A percentile compares a stretch with the other conserved stretches of the same genome.
Conservation (phyloP, 1,139 yeast genomes). For the Candida sanyaensis region DNA sequence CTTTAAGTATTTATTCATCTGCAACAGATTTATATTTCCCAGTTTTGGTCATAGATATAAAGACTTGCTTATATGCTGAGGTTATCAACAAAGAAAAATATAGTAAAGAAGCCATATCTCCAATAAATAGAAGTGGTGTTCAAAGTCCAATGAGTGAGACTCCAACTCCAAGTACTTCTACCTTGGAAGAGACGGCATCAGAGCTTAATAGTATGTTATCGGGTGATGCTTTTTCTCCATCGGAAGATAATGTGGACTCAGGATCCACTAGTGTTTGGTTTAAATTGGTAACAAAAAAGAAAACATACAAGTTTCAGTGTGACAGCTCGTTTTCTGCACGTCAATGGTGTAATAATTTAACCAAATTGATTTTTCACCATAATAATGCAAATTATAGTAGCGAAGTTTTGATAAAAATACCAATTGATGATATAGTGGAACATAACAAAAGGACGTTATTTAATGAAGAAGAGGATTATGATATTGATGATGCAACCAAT, state of each 20-base stretch:
- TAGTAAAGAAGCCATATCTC: conserved; percentile 13
- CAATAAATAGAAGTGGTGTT: conserved; percentile 12
- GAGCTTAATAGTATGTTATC: conserved; percentile 24
- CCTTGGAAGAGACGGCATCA: conserved; percentile 15
- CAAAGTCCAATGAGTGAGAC: conserved; percentile 11
- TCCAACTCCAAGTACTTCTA: conserved; percentile 15
- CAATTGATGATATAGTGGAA: conserved; percentile 67
- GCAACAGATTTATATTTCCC: conserved; percentile 88
- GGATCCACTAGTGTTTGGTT: conserved; percentile 49
- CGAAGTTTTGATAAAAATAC: conserved; percentile 77
- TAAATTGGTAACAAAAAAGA: conserved; percentile 54
- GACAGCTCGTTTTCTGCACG: conserved; percentile 75
- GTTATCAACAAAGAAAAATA: conserved; percentile 34
- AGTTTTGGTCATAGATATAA: conserved; percentile 67
- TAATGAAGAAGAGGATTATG: conserved; percentile 18
- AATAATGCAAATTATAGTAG: conserved; percentile 69
- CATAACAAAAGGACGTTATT: conserved; percentile 40
- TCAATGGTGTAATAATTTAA: conserved; percentile 75
- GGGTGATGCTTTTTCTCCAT: conserved; percentile 20
- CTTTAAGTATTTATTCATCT: conserved; percentile 66
- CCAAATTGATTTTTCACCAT: conserved; percentile 67
- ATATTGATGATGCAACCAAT: conserved; percentile 11
- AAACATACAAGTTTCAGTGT: conserved; percentile 66
- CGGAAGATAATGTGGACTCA: conserved; percentile 31
- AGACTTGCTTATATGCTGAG: conserved; percentile 64